Conservation (phyloP, 1,139 yeast genomes). For the Suhomyces bribrorum region DNA sequence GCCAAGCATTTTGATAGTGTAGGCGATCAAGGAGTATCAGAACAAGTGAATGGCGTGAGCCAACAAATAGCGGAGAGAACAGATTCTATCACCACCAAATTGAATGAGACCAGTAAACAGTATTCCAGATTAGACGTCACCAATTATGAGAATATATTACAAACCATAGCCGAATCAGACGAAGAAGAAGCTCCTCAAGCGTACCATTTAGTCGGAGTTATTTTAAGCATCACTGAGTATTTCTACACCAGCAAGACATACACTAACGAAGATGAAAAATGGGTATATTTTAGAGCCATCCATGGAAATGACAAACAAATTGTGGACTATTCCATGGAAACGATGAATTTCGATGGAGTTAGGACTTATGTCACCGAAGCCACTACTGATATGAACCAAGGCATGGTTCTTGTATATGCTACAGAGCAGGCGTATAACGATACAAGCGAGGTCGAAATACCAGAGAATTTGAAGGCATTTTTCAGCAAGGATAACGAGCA, state of each 20-base stretch:
- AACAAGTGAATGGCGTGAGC: conserved; percentile 26
- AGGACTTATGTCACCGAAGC: conserved; percentile 18
- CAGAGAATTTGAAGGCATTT: conserved; percentile 18
- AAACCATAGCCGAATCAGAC: conserved; percentile 10
- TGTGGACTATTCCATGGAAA: conserved; percentile 20
- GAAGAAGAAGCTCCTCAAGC: conserved; percentile 19
- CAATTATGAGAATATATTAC: conserved; percentile 24
- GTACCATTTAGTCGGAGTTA: conserved; percentile 31
- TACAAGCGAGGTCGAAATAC: conserved; percentile 11
- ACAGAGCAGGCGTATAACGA: conserved; percentile 13
- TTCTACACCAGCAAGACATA: conserved; percentile 16
- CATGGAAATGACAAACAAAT: conserved; percentile 16
- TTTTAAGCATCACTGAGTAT: conserved; percentile 34
- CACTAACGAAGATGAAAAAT: conserved; percentile 13
- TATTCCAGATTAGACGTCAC: conserved; percentile 26
- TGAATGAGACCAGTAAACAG: conserved; percentile 20
- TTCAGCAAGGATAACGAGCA: conserved; percentile 22
- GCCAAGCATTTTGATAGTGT: conserved; percentile 19
- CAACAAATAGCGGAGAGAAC: conserved; percentile 21
- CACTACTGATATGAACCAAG: conserved; percentile 18
- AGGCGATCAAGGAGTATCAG: conserved; percentile 20
- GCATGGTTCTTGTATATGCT: conserved; percentile 24
- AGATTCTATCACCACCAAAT: conserved; percentile 18
- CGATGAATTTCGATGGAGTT: conserved; percentile 24
- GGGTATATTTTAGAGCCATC: conserved; percentile 18